A percentile compares a stretch with the other conserved stretches of the same genome.
Evolutionary conservation across 257 asterid genomes (phyloP).

Genomic region (Solanum gracilifrons): DNA sequence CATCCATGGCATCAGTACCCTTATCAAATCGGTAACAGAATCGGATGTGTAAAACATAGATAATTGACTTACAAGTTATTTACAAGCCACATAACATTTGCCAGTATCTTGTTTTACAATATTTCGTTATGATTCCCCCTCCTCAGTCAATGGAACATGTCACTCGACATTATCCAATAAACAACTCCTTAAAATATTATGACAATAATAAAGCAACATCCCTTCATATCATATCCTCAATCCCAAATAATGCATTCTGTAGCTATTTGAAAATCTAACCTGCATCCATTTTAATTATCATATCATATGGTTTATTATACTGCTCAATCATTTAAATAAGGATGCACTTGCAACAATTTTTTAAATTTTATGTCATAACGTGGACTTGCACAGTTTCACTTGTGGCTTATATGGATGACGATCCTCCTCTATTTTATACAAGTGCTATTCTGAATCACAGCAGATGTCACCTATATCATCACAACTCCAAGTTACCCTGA

Average conservation of each 20-base stretch:
- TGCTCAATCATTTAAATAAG: background rate
- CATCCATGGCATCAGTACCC: background rate
- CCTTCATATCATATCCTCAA: background rate
- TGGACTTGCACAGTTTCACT: background rate
- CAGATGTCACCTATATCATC: background rate
- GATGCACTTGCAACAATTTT: background rate
- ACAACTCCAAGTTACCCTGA: background rate
- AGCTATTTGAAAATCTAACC: background rate
- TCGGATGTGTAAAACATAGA: background rate
- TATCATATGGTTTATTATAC: background rate
- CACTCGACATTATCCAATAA: conserved; percentile 15
- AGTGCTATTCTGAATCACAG: background rate
- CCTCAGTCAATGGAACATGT: conserved; percentile 14
- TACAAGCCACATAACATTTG: background rate
- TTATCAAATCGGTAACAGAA: background rate
- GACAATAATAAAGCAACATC: background rate
- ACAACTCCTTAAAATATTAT: background rate
- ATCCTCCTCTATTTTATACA: background rate
- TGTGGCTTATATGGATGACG: background rate
- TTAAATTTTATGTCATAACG: background rate
- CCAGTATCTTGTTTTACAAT: background rate
- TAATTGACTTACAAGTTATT: background rate
- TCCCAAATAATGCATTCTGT: background rate
- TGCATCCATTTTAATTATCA: background rate
- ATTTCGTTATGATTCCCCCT: conserved; percentile 5